Evolutionary conservation across 1,284 basidiomycete species (phyloP).

Genomic region (Lentinus polychrous): DNA sequence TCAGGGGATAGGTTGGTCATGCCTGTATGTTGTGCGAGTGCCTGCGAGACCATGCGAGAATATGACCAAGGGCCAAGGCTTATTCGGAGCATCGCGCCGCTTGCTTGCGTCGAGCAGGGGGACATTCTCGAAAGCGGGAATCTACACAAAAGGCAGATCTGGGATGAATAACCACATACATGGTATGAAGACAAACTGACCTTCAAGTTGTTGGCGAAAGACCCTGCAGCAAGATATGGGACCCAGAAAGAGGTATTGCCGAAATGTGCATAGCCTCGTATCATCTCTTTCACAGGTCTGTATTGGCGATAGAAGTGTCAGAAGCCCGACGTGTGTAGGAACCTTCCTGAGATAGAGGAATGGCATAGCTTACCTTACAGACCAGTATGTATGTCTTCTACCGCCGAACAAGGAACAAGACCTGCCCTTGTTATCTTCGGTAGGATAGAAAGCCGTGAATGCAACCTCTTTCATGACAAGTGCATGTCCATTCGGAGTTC

Average conservation of each 20-base stretch:
- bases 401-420: not conserved
- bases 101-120: slow-evolving; percentile 40
- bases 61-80: slow-evolving; percentile 63
- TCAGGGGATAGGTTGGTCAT: slow-evolving; percentile 8
- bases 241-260: slow-evolving; percentile 39
- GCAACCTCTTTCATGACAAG: slow-evolving; percentile 48
- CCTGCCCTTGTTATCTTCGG: slow-evolving; percentile 16
- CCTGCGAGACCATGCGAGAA: slow-evolving; percentile 84
- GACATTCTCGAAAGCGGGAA: slow-evolving; percentile 51
- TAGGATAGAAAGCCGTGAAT: slow-evolving; percentile 57
- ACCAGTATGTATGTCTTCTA: not conserved
- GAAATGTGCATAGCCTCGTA: slow-evolving; percentile 39
- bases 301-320: not conserved
- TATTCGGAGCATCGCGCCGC: slow-evolving; percentile 2
- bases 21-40: slow-evolving; percentile 66
- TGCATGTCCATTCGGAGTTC: slow-evolving; percentile 30
- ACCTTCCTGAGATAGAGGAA: not conserved
- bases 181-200: too few species aligned
- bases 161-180: not conserved
- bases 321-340: not conserved
- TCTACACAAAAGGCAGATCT: slow-evolving; percentile 26
- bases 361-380: not conserved
- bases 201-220: slow-evolving; percentile 33
- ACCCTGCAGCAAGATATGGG: slow-evolving; percentile 42
- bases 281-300: slow-evolving; percentile 31